Evolutionary conservation across 768 basidiomycete species (phyloP).

Genomic region (Trametes coccinea): DNA sequence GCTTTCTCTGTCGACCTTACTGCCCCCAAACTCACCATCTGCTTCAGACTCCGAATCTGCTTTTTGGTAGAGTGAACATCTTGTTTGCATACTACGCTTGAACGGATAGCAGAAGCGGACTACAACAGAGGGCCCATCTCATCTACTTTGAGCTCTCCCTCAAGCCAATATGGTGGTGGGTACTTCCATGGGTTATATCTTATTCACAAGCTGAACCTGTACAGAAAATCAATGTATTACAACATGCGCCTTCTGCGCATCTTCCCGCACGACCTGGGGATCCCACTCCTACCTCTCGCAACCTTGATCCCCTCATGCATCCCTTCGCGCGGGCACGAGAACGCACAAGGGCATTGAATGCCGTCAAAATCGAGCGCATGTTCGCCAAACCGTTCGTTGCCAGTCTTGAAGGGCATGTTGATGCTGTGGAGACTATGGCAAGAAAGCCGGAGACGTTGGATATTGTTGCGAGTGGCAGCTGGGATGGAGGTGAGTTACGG

Average conservation of each 20-base stretch:
- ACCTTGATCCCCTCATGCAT: slow-evolving; percentile 93
- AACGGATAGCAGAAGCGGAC: no score
- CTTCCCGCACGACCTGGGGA: slow-evolving; percentile 77
- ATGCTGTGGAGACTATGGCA: slow-evolving; percentile 87
- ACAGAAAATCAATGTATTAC: slow-evolving; percentile 85
- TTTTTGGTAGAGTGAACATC: no score
- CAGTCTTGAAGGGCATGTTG: slow-evolving; percentile 87
- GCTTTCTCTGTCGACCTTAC: no score
- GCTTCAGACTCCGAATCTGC: no score
- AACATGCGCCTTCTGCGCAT: slow-evolving; percentile 77
- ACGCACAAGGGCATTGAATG: slow-evolving; percentile 90
- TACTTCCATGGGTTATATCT: background rate
- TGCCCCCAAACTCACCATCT: no score
- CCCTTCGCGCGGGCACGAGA: slow-evolving; percentile 93
- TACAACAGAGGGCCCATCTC: no score
- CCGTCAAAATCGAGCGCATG: slow-evolving; percentile 95
- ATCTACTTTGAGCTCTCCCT: background rate
- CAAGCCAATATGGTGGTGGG: slow-evolving; percentile 21
- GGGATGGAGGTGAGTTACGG: slow-evolving; percentile 82
- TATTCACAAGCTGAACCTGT: no score
- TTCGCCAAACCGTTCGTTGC: slow-evolving; percentile 97
- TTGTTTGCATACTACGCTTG: no score
- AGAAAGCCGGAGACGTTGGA: slow-evolving; percentile 73
- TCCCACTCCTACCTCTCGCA: slow-evolving; percentile 85
- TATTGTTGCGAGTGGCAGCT: slow-evolving; percentile 86